phyloP scores from a whole-genome alignment of 495 filamentous ascomycete genomes.

The Neurospora intermedia region DNA sequence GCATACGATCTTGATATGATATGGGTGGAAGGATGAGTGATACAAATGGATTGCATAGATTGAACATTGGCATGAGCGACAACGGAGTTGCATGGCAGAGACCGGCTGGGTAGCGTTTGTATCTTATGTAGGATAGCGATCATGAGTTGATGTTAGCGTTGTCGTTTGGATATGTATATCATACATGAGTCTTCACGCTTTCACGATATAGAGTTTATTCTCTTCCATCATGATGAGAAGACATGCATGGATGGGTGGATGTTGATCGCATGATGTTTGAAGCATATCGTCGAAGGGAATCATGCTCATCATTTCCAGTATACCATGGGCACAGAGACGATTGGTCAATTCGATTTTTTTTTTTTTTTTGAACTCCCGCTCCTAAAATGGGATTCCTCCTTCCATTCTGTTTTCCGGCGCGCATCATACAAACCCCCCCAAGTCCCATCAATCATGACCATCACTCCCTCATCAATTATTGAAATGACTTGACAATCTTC shows the following conservation, averaged over 20 bases:
- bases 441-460: neutral
- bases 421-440: neutral
- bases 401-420: neutral
- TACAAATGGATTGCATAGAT: neutral
- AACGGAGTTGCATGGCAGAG: neutral
- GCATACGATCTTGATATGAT: neutral
- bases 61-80: neutral
- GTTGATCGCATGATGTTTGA: neutral
- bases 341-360: neutral
- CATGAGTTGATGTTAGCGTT: neutral
- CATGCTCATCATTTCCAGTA: neutral
- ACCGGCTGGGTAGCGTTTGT: neutral
- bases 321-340: neutral
- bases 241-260: neutral
- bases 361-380: neutral
- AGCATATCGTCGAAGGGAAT: neutral
- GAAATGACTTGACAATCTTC: conserved; percentile 53
- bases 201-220: neutral
- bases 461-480: neutral
- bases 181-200: neutral
- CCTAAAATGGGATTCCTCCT: neutral
- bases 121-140: neutral
- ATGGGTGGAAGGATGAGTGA: neutral
- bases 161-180: neutral
- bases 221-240: neutral